phyloP scores from a whole-genome alignment of 495 filamentous ascomycete genomes.

The Hypoxylon crocopeplum region DNA sequence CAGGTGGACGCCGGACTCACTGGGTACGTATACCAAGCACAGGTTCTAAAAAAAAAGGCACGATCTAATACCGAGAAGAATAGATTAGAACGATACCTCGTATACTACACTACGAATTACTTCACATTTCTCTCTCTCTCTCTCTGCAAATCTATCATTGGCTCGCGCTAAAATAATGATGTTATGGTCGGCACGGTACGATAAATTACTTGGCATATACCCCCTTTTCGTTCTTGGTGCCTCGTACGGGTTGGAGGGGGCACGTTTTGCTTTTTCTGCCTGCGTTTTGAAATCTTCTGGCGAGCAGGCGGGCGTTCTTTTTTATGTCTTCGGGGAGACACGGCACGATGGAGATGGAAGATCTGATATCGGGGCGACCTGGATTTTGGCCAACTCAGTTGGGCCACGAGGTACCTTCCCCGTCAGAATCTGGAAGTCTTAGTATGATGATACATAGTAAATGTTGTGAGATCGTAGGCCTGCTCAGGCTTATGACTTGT shows the following conservation, averaged over 20 bases:
- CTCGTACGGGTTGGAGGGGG: slow-evolving; percentile 14
- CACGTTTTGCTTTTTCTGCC: not conserved
- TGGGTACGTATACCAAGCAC: too few species aligned
- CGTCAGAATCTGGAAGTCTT: too few species aligned
- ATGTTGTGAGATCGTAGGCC: not conserved
- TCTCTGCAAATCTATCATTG: not conserved
- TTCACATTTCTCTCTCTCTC: too few species aligned
- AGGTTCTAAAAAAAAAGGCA: not conserved
- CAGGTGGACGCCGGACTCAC: too few species aligned
- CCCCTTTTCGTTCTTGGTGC: slow-evolving; percentile 16
- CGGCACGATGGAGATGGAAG: too few species aligned
- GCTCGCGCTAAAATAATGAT: slow-evolving; percentile 17
- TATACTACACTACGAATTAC: not conserved
- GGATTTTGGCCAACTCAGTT: too few species aligned
- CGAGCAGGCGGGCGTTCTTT: slow-evolving; percentile 12
- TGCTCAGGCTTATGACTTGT: slow-evolving; percentile 6
- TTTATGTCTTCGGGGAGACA: not conserved
- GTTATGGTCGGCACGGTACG: slow-evolving; percentile 32
- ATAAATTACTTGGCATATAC: slow-evolving; percentile 35
- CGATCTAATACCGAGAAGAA: not conserved
- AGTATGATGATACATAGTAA: too few species aligned
- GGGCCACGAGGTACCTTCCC: too few species aligned
- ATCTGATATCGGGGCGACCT: too few species aligned
- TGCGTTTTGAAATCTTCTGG: too few species aligned
- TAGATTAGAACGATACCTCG: not conserved